phyloP scores from a whole-genome alignment of 495 filamentous ascomycete genomes.

The Talaromyces ruber region DNA sequence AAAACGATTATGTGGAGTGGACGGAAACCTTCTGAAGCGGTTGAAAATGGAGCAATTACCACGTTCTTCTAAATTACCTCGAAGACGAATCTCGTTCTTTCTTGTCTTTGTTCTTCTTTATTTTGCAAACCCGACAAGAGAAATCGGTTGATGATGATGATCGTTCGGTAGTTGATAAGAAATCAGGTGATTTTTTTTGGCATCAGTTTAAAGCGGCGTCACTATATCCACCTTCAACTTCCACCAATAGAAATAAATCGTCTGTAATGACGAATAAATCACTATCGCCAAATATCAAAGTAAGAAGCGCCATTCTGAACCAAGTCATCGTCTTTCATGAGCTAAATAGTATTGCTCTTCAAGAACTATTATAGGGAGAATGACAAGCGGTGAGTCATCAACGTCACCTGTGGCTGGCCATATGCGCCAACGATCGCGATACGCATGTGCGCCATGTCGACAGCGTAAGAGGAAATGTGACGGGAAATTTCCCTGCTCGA shows the following conservation, averaged over 20 bases:
- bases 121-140: neutral
- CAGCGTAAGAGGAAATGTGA: conserved; percentile 37
- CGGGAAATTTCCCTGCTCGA: conserved; percentile 27
- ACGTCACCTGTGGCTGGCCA: conserved; percentile 2
- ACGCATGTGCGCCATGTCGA: conserved; percentile 33
- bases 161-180: neutral
- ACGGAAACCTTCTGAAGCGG: neutral
- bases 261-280: neutral
- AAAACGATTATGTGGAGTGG: neutral
- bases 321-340: neutral
- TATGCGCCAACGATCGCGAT: conserved; percentile 18
- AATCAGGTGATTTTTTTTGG: conserved; percentile 1
- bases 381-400: neutral
- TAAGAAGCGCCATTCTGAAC: neutral
- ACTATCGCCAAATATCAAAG: neutral
- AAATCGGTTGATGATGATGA: neutral
- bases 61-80: neutral
- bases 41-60: neutral
- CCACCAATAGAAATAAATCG: neutral
- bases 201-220: neutral
- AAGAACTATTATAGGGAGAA: neutral
- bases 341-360: neutral
- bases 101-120: neutral
- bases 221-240: neutral
- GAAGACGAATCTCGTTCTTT: neutral